Base-by-base conservation (phyloP, 2,329 filamentous ascomycete genomes). In the Cladophialophora immunda region DNA sequence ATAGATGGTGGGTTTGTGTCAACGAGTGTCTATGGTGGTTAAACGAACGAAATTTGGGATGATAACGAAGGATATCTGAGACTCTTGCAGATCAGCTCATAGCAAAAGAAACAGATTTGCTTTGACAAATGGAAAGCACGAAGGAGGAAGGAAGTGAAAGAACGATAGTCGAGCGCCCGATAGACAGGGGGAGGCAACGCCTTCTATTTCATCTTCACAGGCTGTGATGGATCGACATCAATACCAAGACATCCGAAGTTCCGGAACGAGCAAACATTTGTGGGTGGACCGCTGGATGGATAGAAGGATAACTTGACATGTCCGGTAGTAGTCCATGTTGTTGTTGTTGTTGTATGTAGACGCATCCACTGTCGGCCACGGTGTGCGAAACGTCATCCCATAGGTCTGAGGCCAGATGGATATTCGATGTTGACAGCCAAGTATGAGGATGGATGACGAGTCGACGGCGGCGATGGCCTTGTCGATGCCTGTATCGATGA, bases 241-340 rank as follows among this genome's bases (percentile, higher is more conserved):
- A 50, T n/a, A 50, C 45, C 45, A 50, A 50, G 32, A 34, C 22
- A 38, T 30, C 22, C 30, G 30, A 9, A 36, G n/a, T 25, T 52
- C 30, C 47, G 47, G 47, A 13, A 54, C 32, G 32, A 17, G 30
- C 45, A 54, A 53, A 7, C 29, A 22, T 19, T 9, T 45, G 17
- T 22, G 17, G 47, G 30, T 29, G 19, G 30, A 29, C 17, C 41
- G 50, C 15, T 32, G 22, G 27, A 29, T 25, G 17, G 32, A 41
- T 13, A 17, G 30, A 30, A 4, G 55, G n/a, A n/a, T 8, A 30
- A n/a, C 13, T 22, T 32, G 58, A 56, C 52, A 62, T 61, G 58
- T 61, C 58, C 58, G 58, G 19, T 47, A 17, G 58, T 52, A 32
- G 47, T 45, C n/a, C 41, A 59, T 38, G 25, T 59, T 38, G 57